These are phyloP conservation scores for Chalaropsis ovoidea DNA, from an alignment of 2,329 filamentous ascomycete genomes.

Conservation along the genomic window DNA sequence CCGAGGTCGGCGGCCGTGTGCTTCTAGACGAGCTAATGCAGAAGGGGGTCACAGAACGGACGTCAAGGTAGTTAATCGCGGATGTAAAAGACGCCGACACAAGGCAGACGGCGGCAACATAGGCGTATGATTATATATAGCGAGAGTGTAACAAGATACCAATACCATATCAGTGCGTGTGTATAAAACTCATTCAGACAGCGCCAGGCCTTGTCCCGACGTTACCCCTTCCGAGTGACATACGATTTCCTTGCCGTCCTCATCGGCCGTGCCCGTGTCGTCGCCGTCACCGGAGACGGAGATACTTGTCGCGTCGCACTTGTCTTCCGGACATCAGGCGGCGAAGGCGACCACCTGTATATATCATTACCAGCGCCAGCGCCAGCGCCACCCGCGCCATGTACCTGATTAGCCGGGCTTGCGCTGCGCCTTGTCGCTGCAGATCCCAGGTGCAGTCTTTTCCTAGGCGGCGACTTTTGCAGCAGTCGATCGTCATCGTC, in stretches of 20 bases:
- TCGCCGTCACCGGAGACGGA: neutral
- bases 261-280: neutral
- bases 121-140: neutral
- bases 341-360: conserved; percentile 17
- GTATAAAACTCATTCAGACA: neutral
- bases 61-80: neutral
- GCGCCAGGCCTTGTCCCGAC: neutral
- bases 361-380: neutral
- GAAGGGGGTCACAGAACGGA: neutral
- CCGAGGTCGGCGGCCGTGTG: conserved; percentile 38
- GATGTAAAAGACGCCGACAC: neutral
- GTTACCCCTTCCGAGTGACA: neutral
- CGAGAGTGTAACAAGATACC: neutral
- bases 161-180: too few relatives aligned
- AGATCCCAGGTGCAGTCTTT: neutral
- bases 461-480: neutral
- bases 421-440: neutral
- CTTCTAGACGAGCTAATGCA: conserved; percentile 36
- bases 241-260: conserved; percentile 4
- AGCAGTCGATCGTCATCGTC: conserved; percentile 14
- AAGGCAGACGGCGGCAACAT: too few relatives aligned
- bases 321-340: neutral
- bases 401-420: neutral
- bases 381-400: neutral
- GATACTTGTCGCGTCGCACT: neutral